Evolutionary conservation across 352 stramenopile genomes (phyloP).

Genomic region (Elongisporangium anandrum): DNA sequence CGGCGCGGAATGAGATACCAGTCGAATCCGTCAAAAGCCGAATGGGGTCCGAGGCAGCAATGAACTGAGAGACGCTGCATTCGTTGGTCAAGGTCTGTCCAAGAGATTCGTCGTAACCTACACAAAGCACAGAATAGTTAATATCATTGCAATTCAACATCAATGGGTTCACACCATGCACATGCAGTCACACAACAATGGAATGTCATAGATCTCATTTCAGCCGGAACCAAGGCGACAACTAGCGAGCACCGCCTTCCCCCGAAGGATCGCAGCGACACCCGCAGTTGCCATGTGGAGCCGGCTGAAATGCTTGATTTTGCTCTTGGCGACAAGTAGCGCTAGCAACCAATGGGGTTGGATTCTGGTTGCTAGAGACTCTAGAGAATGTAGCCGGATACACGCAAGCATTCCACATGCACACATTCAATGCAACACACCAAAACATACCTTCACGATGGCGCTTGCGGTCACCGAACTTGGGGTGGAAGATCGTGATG

Average conservation of each 20-base stretch:
- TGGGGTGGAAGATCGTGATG: slow-evolving; percentile 98
- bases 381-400: slow-evolving; percentile 84
- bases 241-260: slow-evolving; percentile 16
- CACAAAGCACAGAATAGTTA: slow-evolving; percentile 6
- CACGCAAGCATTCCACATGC: slow-evolving; percentile 20
- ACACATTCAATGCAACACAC: slow-evolving; percentile 2
- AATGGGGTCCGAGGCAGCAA: slow-evolving; percentile 92
- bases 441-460: slow-evolving; percentile 86
- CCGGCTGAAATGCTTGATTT: slow-evolving; percentile 77
- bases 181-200: slow-evolving; percentile 4
- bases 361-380: slow-evolving; percentile 79
- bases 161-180: slow-evolving; percentile 8
- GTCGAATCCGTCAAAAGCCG: slow-evolving; percentile 94
- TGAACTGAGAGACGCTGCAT: slow-evolving; percentile 82
- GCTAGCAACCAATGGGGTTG: slow-evolving; percentile 67
- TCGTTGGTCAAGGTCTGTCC: slow-evolving; percentile 84
- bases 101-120: slow-evolving; percentile 92
- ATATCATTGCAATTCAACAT: background rate
- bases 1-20: slow-evolving; percentile 87
- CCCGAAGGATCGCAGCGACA: slow-evolving; percentile 10
- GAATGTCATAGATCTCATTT: slow-evolving; percentile 86
- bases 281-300: slow-evolving; percentile 32
- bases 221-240: slow-evolving; percentile 39
- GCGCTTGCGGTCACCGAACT: slow-evolving; percentile 94
- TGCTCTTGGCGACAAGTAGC: slow-evolving; percentile 89